Evolutionary conservation across 805 yeast genomes (phyloP), one percentile per base, ranked within the genome.

Genomic region (Candida anglica): DNA sequence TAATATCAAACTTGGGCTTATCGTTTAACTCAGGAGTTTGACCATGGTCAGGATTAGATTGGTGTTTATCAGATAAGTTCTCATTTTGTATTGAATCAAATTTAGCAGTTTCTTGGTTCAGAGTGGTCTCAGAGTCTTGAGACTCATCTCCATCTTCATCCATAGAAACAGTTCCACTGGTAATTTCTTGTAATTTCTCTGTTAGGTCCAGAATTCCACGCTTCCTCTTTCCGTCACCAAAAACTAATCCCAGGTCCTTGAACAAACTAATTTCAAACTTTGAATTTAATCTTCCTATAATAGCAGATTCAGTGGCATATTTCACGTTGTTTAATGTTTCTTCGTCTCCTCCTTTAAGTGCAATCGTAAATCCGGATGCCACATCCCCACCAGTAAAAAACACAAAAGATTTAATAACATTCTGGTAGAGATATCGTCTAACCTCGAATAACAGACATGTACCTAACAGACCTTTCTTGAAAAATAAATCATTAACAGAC

Each of bases 401-500:
- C n/a, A 87, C 70, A 49, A 81, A 86, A 0, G 94, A 78, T 50
- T 87, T 84, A 11, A 78, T 66, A 1, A 66, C 38, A 37, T 76
- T 69, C 4, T 75, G 71, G 50, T 66, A 74, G 3, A 78, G 64
- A 51, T 66, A 91, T 3, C 83, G 74, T 42, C 76, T 75, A 8
- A 86, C 85, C 41, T 82, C 86, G 52, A 93, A 82, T 5, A 58
- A 56, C 3, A 69, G 75, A 58, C 98, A 91, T 6, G 66, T 63
- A 0, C 98, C 99, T 32, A 93, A 63, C 0, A 55, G 37, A 1
- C 71, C 70, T 38, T 66, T 65, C 36, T 72, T 77, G 44, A 79
- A 71, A 9, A 93, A 86, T 10, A 93, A 63, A 49, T 83, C 86
- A 50, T 93, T 96, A 34, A 88, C 82, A 0, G 97, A 82, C 15